phyloP scores from a whole-genome alignment of 306 rosid genomes.

The Medicago ruthenica region DNA sequence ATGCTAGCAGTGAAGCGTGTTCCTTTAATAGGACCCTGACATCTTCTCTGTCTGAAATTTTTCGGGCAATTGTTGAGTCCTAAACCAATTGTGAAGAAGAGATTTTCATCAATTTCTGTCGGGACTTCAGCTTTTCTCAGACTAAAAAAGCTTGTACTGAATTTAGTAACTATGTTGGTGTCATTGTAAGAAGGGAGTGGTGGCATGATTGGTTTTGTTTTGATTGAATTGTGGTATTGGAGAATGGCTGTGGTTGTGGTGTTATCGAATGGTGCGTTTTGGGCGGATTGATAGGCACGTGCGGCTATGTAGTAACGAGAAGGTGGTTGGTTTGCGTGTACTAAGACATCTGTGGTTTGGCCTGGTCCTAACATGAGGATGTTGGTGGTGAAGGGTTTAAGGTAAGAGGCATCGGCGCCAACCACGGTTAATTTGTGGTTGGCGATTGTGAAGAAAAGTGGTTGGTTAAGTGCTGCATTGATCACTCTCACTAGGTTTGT shows the following conservation, averaged over 20 bases:
- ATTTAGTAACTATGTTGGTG: constrained; percentile 76
- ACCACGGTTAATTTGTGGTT: constrained; percentile 86
- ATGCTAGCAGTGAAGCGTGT: constrained; percentile 88
- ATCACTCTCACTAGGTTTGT: constrained; percentile 78
- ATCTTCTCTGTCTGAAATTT: constrained; percentile 41
- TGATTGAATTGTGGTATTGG: constrained; percentile 55
- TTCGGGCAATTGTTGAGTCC: constrained; percentile 82
- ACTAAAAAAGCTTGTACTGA: constrained; percentile 66
- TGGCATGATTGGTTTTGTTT: constrained; percentile 61
- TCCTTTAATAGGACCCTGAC: constrained; percentile 86
- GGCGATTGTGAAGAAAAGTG: constrained; percentile 75
- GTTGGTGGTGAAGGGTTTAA: constrained; percentile 79
- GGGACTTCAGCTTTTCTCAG: constrained; percentile 68
- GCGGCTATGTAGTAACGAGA: constrained; percentile 81
- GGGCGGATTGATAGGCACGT: constrained; percentile 77
- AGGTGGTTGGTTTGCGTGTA: constrained; percentile 74
- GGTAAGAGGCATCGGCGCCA: constrained; percentile 88
- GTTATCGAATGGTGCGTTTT: constrained; percentile 76
- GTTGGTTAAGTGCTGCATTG: constrained; percentile 80
- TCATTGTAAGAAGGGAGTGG: constrained; percentile 78
- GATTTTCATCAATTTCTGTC: constrained; percentile 63
- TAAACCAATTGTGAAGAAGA: constrained; percentile 74
- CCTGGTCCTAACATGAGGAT: constrained; percentile 94
- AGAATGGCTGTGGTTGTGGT: constrained; percentile 95
- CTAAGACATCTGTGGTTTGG: constrained; percentile 89